These are phyloP conservation scores for Solanum clarkiae DNA, from an alignment of 257 asterid species.

Conservation along the genomic window DNA sequence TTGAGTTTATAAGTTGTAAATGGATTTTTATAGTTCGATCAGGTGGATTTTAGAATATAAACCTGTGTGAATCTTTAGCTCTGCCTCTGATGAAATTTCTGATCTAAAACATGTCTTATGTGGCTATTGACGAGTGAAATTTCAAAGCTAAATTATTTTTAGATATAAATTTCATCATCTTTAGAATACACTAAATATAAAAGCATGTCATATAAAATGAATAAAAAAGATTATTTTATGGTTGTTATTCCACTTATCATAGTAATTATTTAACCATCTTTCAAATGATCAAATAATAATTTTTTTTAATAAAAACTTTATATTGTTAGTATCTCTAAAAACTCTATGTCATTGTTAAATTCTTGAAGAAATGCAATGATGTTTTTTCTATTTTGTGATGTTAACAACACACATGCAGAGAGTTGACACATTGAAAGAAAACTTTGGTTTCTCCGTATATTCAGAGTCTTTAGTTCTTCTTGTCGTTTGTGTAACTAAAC, in stretches of 20 bases:
- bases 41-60: not conserved
- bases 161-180: no score
- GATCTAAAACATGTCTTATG: not conserved
- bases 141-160: not conserved
- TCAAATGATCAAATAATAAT: not conserved
- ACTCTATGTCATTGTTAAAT: not conserved
- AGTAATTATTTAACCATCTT: not conserved
- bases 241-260: not conserved
- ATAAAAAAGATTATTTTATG: not conserved
- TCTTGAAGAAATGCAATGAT: not conserved
- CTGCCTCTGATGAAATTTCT: not conserved
- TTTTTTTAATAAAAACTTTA: no score
- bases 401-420: not conserved
- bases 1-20: not conserved
- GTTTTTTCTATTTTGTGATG: not conserved
- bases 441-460: not conserved
- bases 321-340: not conserved
- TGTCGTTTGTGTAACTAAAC: not conserved
- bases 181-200: not conserved
- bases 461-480: not conserved
- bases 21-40: not conserved
- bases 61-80: no score
- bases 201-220: not conserved
- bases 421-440: not conserved
- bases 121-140: not conserved